Evolutionary conservation across 164 flowering plant species (phyloP), one percentile per base, ranked within the genome.

Genomic region (Buxus sempervirens): DNA sequence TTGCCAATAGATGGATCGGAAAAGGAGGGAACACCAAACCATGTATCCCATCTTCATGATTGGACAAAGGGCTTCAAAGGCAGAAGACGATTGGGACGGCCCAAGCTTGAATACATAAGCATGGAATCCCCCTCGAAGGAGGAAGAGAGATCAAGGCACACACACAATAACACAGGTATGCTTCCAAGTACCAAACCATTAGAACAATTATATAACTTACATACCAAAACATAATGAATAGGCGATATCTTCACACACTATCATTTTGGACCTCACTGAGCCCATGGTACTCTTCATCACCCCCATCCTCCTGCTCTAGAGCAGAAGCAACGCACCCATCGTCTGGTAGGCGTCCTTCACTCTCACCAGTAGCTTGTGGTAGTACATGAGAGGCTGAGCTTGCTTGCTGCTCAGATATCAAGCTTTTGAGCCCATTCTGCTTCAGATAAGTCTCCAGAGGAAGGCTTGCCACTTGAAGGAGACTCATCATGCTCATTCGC

Each of bases 361-460:
- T 80, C 72, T 83, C 84, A 49, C 51, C 78, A 5, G 72, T 57
- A 19, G 74, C 70, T 63, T 78, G 84, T 2, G 79, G 73, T 20
- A 73, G 71, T 16, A 58, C 77, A 45, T 77, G 79, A 15, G 83
- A 79, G 53, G 82, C 75, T 20, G 86, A 76, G 64, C 77, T 79
- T 26, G 79, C 75, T 65, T 78, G 89, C 24, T 82, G 84, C 68
- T 85, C 89, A 61, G 81, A 59, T 23, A 71, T 67, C 81, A 92
- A 85, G 78, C 94, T 88, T 4, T 84, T 64, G 41, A 90, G 83
- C 62, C 90, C 95, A 68, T 85, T 87, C 73, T 88, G 89, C 77
- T 85, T 90, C 70, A 93, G 63, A 71, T 93, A 90, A 2, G 78
- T 78, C 57, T 93, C 95, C 72, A 93, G 59, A 13, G 96, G 95